Base-by-base conservation (phyloP, 2,329 filamentous ascomycete genomes). In the Fusarium palustre region DNA sequence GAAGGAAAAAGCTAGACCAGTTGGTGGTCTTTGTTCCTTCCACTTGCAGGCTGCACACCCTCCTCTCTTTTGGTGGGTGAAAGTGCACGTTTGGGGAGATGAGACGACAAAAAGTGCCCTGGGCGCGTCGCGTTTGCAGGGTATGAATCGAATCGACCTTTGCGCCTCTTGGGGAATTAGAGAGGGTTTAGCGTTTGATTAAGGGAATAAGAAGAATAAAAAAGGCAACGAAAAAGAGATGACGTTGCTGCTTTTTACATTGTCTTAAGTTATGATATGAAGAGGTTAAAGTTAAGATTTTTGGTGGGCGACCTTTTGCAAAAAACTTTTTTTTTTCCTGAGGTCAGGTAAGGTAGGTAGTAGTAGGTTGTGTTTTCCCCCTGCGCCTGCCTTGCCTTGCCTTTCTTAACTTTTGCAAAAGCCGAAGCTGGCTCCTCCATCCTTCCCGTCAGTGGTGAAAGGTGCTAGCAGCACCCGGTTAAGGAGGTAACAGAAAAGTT, bases 21-120 rank as follows among this genome's bases (percentile, higher is more conserved):
- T 38, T 53, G 62, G 42, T 68, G 62, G 66, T 33, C 53, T 63
- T 68, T 67, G 58, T 62, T 52, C 24, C 34, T 52, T 30, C 55
- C 48, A 53, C 36, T 68, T 70, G 67, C 39, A 54, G 57, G 57
- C 49, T 52, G 41, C 63, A 70, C 55, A 66, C 67, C 58, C 68
- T 66, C 54, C 58, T 61, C 30, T 24, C 42, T 59, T 48, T 43
- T 28, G 58, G 36, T 68, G 58, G 67, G 63, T 41, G 66, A 55
- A 70, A 69, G 63, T 70, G 66, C 62, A 69, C 62, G 62, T 70
- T 54, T 65, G 62, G 63, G 66, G 55, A 61, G 60, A 69, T 50
- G 65, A 54, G 66, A 69, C 50, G 36, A 56, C 52, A 52, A 52
- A 28, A 49, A 39, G 55, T 24, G 50, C 57, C 45, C 52, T 55